A percentile compares a stretch with the other conserved stretches of the same genome.
Conservation (phyloP, 257 asterid genomes). For the Linderniella brevidens region DNA sequence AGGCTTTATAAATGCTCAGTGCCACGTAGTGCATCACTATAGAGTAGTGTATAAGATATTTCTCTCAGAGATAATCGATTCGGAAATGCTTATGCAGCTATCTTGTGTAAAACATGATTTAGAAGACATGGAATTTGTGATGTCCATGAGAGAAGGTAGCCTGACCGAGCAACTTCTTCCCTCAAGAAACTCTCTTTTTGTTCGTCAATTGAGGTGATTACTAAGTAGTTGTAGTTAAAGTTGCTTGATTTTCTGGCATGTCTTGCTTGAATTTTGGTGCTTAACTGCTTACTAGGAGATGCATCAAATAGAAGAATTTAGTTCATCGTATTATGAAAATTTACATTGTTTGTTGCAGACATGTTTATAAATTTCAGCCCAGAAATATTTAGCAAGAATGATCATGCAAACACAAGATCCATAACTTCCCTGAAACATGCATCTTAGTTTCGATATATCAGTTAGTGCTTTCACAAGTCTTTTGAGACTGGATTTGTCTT, state of each 20-base stretch:
- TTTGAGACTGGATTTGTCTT: constrained; percentile 12
- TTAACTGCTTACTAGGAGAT: no score
- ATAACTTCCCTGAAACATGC: background rate
- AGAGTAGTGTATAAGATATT: no score
- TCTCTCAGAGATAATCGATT: constrained; percentile 1
- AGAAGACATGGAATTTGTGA: constrained; percentile 87
- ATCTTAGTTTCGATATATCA: constrained; percentile 5
- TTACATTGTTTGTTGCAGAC: no score
- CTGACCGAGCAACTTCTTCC: constrained; percentile 93
- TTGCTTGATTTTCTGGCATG: background rate
- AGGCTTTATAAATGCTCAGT: no score
- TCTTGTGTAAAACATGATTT: constrained; percentile 66
- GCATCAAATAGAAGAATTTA: no score
- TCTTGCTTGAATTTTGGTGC: background rate
- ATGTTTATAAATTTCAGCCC: no score
- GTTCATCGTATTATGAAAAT: no score
- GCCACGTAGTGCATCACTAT: no score
- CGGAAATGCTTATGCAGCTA: constrained; percentile 34
- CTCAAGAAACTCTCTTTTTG: constrained; percentile 61
- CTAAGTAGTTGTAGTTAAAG: no score
- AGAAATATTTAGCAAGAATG: no score
- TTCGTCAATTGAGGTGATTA: constrained; percentile 69
- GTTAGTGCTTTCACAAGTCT: constrained; percentile 2
- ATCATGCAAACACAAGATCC: no score
- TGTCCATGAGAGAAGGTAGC: constrained; percentile 83